Base-by-base conservation (phyloP, 352 stramenopile genomes). In the Phytopythium delawarense region DNA sequence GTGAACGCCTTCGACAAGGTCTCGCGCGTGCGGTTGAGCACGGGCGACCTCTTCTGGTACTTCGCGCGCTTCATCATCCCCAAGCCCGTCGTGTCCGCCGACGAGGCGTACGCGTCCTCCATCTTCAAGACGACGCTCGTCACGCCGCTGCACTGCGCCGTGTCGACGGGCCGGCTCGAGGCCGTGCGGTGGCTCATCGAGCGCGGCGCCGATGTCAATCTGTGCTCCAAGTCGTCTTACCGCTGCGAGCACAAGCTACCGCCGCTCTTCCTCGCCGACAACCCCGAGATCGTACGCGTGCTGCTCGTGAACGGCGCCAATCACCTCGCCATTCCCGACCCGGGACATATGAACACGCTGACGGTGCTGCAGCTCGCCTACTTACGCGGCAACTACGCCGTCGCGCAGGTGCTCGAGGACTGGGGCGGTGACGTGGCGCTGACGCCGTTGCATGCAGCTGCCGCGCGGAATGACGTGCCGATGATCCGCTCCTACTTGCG, bases 281-380 rank as follows among this genome's bases (percentile, higher is more conserved):
- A 92, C 37, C 86, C 86, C 0, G 83, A 93, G 44, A 92, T 94
- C 48, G 79, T 87, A 18, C 81, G 87, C 37, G 80, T 86, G 15
- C 48, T 93, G 53, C 70, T 94, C 4, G 66, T 72, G 8, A 72
- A 79, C 25, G 76, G 86, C 8, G 86, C 84, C 1, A 92, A 94
- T 58, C 81, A 90, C 55, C 71, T 94, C 7, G 83, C 83, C 16
- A 90, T 94, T 46, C 86, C 86, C 0, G 84, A 92, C 61, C 80
- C 86, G 15, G 86, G 86, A 9, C 84, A 91, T 49, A 88, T 89
- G 75, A 94, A 94, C 57, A 92, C 83, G n/a, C 84, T 94, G 52
- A 92, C 86, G 2, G 86, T 91, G 37, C 68, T 94, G 4, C 83
- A 94, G 59, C 69, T 92, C 11, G 86, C 84, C 12, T 94, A 94